Base-by-base conservation (phyloP, 2,329 filamentous ascomycete genomes). In the Trichoderma simmonsii region DNA sequence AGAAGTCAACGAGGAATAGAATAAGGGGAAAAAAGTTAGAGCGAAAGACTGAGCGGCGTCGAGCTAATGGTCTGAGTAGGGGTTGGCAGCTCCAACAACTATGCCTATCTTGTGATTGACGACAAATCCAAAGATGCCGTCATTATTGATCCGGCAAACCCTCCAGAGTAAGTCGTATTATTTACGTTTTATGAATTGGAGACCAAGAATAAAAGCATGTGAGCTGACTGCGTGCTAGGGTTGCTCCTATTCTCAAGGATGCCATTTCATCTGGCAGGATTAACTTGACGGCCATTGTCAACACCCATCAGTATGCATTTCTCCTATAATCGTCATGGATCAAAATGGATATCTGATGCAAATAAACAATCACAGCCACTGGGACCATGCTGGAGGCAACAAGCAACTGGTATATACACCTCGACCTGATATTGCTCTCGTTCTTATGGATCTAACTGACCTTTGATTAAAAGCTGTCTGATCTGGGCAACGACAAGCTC, bases 321-420 rank as follows among this genome's bases (percentile, higher is more conserved):
- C 4, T 56, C 11, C 6, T 4, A 26, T 7, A 9, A 4, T 24
- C 24, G 18, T 32, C 32, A 26, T 56, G 21, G 15, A 57, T 12
- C 8, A 73, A 71, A 74, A 68, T n/a, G 15, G 30, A 48, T 14
- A 28, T 51, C 57, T 70, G 43, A 70, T 39, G 34, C 26, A 18
- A 14, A n/a, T 28, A 11, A 26, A 69, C 12, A 9, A 61, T 34
- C 28, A 21, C 73, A 97, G 95, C 80, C 96, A 99, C 80, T 92
- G 91, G 86, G 96, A 99, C 76, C 96, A 99, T 82, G 92, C 96
- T 1, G 96, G 96, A 74, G 96, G 96, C 9, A 99, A 99, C 81
- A 87, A 88, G 71, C 90, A 94, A 77, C 87, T 97, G 74, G 93
- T 95, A 83, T 24, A 28, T 66, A 12, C 2, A 6, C 26, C 21